Evolutionary conservation across 306 rosid species (phyloP), one percentile per base, ranked within the genome.

Genomic region (Senna tora): DNA sequence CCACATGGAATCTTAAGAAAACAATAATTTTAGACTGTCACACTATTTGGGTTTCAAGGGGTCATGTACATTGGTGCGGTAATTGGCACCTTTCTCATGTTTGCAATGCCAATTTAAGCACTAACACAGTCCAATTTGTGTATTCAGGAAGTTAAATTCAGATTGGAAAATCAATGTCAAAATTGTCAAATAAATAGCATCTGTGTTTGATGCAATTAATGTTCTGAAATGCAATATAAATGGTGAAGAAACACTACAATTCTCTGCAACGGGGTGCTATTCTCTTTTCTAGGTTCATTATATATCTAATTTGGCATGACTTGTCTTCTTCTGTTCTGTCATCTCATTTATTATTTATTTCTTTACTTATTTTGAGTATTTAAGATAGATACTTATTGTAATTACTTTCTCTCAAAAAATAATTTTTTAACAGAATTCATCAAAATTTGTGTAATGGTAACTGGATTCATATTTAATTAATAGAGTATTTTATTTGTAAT

Each of bases 181-280:
- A 25, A 72, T 65, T 66, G 32, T 59, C 42, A 20, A 59, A 50
- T 66, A 69, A n/a, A n/a, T 41, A 66, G 69, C 65, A 49, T 65
- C 41, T 19, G 2, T n/a, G 49, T 21, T 36, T 79, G 20, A 54
- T 52, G 25, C 53, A 61, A 36, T 68, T 14, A 51, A 56, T 17
- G n/a, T 61, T 21, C 30, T 52, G 52, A 52, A 60, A 22, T 32
- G 72, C 41, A 41, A 60, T 60, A 30, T 73, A 60, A 45, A 19
- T 15, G 60, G 47, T 28, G 28, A 51, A 16, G 62, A 60, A 43
- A 28, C 59, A 41, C 57, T 49, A 13, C 9, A 6, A 28, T 71
- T 16, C 2, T 49, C 15, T 65, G 63, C 30, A 10, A 56, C 9
- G 68, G 53, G 72, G 20, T 58, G 61, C n/a, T 72, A n/a, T 46